Evolutionary conservation across 345 rosid genomes (phyloP), one percentile per base, ranked within the genome.

Genomic region (Bruguiera gymnorhiza): DNA sequence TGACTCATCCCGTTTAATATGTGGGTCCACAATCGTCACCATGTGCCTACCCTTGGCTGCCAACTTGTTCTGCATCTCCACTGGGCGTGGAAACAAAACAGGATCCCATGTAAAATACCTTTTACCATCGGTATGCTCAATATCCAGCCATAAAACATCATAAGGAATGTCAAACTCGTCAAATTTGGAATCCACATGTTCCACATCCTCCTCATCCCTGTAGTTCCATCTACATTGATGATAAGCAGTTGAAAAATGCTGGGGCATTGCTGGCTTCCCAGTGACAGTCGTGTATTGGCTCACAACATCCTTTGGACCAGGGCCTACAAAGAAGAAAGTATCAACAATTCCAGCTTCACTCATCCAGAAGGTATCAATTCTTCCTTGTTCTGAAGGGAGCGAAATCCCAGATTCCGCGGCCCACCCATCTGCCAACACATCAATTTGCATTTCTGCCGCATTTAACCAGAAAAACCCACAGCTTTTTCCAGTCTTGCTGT

Each of bases 191-290:
- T 96, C 98, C 66, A 96, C 99, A 73, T 92, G 81, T 73, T 86
- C 88, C 64, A 96, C 99, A 84, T 96, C 99, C 83, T 96, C 98
- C 77, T 96, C 99, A 67, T 96, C 98, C 77, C 93, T 88, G 66
- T 96, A 96, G 75, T 96, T 96, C 99, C 99, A 96, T 82, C 99
- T 88, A 73, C 95, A 90, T 62, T 96, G 99, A 69, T 96, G 99
- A 86, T 96, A 96, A 15, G 89, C 98, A 9, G 83, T 89, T 24
- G 99, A 83, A 63, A 96, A 96, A 68, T 86, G 69, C 83, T 83
- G 99, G 4, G 98, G 99, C 99, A 96, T 92, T 0, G 97, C 79
- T 39, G 97, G 87, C 23, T 78, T 74, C 68, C 99, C 99, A 1
- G 97, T 96, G 26, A 88, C 93, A 71, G 83, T 80, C 0, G 84